Conservation (phyloP, 2,329 filamentous ascomycete genomes). For the Dryadomyces quercivorus region DNA sequence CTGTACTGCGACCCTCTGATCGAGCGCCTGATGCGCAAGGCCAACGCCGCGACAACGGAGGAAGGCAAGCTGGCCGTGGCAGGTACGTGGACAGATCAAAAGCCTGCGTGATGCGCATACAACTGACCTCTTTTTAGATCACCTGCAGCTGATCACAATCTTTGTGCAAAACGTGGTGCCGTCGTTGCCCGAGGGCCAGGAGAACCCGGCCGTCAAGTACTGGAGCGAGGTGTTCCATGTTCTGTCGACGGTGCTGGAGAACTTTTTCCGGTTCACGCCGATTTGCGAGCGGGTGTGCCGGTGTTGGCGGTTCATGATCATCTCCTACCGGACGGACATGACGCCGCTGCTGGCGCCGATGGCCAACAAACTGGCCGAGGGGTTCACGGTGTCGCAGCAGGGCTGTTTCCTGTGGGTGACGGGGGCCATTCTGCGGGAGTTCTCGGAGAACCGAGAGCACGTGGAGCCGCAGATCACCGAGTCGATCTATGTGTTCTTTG, state of each 20-base stretch:
- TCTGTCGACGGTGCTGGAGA: slow-evolving; percentile 73
- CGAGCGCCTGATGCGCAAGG: slow-evolving; percentile 71
- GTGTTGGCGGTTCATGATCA: slow-evolving; percentile 94
- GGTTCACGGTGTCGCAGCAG: slow-evolving; percentile 76
- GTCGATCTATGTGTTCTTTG: slow-evolving; percentile 88
- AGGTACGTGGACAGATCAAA: slow-evolving; percentile 39
- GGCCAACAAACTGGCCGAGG: slow-evolving; percentile 76
- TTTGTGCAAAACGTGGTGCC: slow-evolving; percentile 74
- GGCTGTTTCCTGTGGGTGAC: slow-evolving; percentile 99
- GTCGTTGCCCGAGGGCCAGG: slow-evolving; percentile 55
- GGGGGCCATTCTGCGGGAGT: slow-evolving; percentile 86
- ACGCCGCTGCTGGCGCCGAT: slow-evolving; percentile 71
- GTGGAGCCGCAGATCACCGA: slow-evolving; percentile 73
- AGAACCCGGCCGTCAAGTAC: slow-evolving; percentile 89
- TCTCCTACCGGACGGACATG: slow-evolving; percentile 86
- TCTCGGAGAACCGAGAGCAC: slow-evolving; percentile 78
- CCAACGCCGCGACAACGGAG: slow-evolving; percentile 73
- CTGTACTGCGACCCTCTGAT: slow-evolving; percentile 88
- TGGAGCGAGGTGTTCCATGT: slow-evolving; percentile 90
- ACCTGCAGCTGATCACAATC: slow-evolving; percentile 81
- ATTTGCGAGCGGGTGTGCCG: slow-evolving; percentile 90
- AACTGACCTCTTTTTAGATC: slow-evolving; percentile 42
- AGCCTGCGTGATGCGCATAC: background rate
- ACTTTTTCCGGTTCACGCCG: slow-evolving; percentile 73
- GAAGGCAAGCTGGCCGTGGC: slow-evolving; percentile 77